Base-by-base conservation (phyloP, 2,329 filamentous ascomycete genomes). In the Metarhizium guizhouense region DNA sequence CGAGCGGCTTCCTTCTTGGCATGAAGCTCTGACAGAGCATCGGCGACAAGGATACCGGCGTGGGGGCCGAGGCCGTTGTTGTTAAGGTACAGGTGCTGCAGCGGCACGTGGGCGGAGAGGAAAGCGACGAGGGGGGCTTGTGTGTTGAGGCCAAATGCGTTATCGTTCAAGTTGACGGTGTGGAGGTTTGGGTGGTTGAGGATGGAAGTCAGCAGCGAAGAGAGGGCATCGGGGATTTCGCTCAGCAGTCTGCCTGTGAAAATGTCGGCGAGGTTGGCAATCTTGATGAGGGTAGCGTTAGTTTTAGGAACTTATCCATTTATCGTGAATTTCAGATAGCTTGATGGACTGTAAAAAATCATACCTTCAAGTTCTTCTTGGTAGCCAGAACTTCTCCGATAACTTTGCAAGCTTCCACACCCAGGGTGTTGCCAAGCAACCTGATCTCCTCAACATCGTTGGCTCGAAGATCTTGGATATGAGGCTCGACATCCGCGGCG, bases 31-130 rank as follows among this genome's bases (percentile, higher is more conserved):
- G 84, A 87, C 54, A 99, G 85, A 6, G 94, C 89, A 68, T 96
- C 86, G 52, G 93, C 94, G 64, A 99, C 86, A 54, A 94, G 79
- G 49, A 89, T 90, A 56, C 94, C 94, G 10, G 93, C 93, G 59
- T 91, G 86, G 25, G 94, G 94, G 13, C 94, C 94, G 42, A 99
- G 83, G 32, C 94, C 94, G 72, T 99, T 99, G 80, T 99, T 99
- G 80, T 97, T 97, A 57, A 99, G 84, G 73, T 95, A 90, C 32
- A 99, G 83, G 72, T 96, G 92, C 72, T 92, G 91, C 47, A 99
- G 85, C 3, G 94, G 93, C 3, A 88, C 84, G 74, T 97, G 93
- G 57, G 86, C 81, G 55, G 88, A 86, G 59, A 99, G 84, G 76
- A 99, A 99, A 58, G 89, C 88, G 63, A 96, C 89, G 51, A 99